Evolutionary conservation across 2,329 filamentous ascomycete genomes (phyloP), one percentile per base, ranked within the genome.

Genomic region (Coniochaeta sp.): DNA sequence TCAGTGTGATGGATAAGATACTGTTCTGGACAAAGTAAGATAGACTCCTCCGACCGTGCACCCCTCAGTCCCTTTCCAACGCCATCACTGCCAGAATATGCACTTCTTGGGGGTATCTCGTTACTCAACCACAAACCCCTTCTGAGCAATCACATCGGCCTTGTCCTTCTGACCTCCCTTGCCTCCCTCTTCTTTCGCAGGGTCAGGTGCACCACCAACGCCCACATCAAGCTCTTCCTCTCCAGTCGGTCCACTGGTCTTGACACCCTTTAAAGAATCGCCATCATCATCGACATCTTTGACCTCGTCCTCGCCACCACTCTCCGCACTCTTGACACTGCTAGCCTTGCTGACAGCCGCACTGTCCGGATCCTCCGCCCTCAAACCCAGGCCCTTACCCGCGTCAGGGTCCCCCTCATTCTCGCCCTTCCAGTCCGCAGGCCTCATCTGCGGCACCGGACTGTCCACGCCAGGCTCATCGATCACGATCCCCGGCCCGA

Each of bases 401-500:
- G 79, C 74, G 7, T 74, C 75, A 0, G 80, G 77, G 19, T 78
- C 77, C 50, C 77, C 76, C 4, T 69, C 68, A 50, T 80, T 76
- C 0, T 71, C 77, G 1, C 89, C 89, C 62, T 87, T 86, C 91
- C 91, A 96, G 69, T 96, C 85, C 0, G 91, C 85, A 1, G 90
- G 76, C 56, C 77, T 73, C 65, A 84, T 83, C 74, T 96, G 88
- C 1, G 83, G 83, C 5, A 96, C 87, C 0, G 85, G 82, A 58
- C 89, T 85, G 3, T 87, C 85, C 38, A 83, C 78, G 17, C 78
- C 79, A 0, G 91, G 90, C 71, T 92, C 85, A 1, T 76, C 78
- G 58, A 91, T 83, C 40, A 87, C 77, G 40, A 81, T 44, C 5
- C 19, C 34, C 63, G 43, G 38, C 8, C 43, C 55, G 11, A 52